These are phyloP conservation scores for Penicillium canescens DNA, from an alignment of 495 filamentous ascomycete species.

Conservation along the genomic window DNA sequence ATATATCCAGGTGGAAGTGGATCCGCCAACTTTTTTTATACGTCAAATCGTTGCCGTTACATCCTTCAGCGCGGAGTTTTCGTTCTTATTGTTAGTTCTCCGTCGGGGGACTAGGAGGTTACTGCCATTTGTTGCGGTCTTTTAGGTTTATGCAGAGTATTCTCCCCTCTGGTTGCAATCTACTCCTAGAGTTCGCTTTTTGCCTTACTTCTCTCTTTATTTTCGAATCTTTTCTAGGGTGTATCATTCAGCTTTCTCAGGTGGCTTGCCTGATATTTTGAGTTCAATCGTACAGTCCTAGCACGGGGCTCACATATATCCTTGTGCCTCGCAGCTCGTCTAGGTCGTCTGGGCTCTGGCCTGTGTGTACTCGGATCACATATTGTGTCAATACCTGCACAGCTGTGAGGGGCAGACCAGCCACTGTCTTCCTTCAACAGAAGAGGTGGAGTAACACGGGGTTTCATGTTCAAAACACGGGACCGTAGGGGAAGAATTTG, in stretches of 20 bases:
- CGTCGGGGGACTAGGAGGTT: slow-evolving; percentile 1
- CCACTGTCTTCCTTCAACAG: neutral
- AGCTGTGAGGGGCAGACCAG: neutral
- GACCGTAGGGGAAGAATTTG: neutral
- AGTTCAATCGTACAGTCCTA: neutral
- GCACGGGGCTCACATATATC: neutral
- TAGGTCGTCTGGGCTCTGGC: neutral
- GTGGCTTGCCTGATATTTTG: neutral
- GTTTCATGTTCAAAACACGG: neutral
- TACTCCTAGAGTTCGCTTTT: neutral
- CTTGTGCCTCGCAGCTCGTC: neutral
- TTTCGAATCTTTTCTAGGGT: neutral
- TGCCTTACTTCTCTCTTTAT: neutral
- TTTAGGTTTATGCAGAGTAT: slow-evolving; percentile 6
- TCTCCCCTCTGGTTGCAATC: slow-evolving; percentile 3
- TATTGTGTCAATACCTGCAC: slow-evolving; percentile 13
- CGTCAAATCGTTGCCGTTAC: slow-evolving; percentile 7
- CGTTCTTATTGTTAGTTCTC: slow-evolving; percentile 16
- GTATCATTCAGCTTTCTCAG: neutral
- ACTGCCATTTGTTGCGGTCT: neutral
- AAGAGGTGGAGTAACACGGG: slow-evolving; percentile 16
- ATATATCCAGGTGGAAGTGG: slow-evolving; percentile 18
- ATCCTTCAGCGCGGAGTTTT: slow-evolving; percentile 26
- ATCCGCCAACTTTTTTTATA: slow-evolving; percentile 1
- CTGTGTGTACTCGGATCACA: neutral